These are phyloP conservation scores for Austroboletus rostrupii DNA, from an alignment of 1,284 basidiomycete genomes.

Conservation along the genomic window DNA sequence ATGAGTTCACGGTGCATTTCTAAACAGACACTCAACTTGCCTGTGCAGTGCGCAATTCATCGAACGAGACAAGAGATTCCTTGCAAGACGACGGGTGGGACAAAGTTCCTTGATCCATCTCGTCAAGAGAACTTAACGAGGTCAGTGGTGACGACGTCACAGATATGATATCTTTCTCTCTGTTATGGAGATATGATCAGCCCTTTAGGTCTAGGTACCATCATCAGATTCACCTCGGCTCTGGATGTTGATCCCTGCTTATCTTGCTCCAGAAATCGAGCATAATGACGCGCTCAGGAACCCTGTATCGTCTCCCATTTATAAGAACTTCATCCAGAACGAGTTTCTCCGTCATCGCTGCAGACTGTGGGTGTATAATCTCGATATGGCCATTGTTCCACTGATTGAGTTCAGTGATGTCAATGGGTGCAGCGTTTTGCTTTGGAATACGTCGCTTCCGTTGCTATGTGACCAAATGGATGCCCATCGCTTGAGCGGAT, in stretches of 20 bases:
- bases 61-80: slow-evolving; percentile 29
- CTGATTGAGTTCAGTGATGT: slow-evolving; percentile 64
- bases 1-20: slow-evolving; percentile 13
- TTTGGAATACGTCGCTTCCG: slow-evolving; percentile 76
- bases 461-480: slow-evolving; percentile 41
- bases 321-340: slow-evolving; percentile 73
- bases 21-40: slow-evolving; percentile 17
- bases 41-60: slow-evolving; percentile 41
- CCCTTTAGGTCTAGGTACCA: neutral
- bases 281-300: slow-evolving; percentile 90
- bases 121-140: slow-evolving; percentile 69
- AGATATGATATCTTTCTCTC: slow-evolving; percentile 42
- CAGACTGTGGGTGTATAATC: slow-evolving; percentile 66
- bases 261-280: slow-evolving; percentile 95
- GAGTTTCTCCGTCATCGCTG: slow-evolving; percentile 43
- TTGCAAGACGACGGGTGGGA: slow-evolving; percentile 15
- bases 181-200: slow-evolving; percentile 16
- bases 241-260: slow-evolving; percentile 40
- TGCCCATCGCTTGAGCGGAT: slow-evolving; percentile 8
- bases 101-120: slow-evolving; percentile 41
- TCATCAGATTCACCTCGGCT: slow-evolving; percentile 38
- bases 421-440: slow-evolving; percentile 61
- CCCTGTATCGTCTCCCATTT: slow-evolving; percentile 82
- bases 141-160: slow-evolving; percentile 69
- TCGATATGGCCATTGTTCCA: slow-evolving; percentile 93